A percentile compares a stretch with the other conserved stretches of the same genome.
These are phyloP conservation scores for Triticum dicoccoides DNA, from an alignment of 176 grass and related monocot genomes.

Conservation along the genomic window DNA sequence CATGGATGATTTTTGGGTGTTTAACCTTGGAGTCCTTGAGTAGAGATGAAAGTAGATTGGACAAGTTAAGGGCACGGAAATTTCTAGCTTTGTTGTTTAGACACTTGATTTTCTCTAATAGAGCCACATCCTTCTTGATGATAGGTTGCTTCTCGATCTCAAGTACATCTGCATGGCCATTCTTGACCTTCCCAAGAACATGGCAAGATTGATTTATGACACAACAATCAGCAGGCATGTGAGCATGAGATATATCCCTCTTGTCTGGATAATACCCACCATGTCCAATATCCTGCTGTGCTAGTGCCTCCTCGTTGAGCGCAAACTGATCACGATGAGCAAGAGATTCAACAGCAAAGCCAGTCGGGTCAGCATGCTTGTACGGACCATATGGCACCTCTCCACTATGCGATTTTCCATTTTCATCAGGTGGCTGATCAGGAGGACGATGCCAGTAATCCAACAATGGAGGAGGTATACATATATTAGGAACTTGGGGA, in stretches of 20 bases:
- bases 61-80: conserved; percentile 21
- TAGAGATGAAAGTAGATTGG: conserved; percentile 14
- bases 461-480: conserved; percentile 33
- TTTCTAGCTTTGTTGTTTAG: conserved; percentile 77
- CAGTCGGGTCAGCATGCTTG: conserved; percentile 33
- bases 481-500: conserved; percentile 18
- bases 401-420: conserved; percentile 42
- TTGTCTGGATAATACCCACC: conserved; percentile 26
- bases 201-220: conserved; percentile 42
- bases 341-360: conserved; percentile 46
- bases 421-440: conserved; percentile 46
- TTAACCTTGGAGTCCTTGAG: conserved; percentile 37
- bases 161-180: conserved; percentile 16
- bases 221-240: conserved; percentile 41
- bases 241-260: conserved; percentile 26
- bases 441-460: conserved; percentile 55
- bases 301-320: conserved; percentile 33
- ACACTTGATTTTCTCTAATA: conserved; percentile 77
- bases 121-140: conserved; percentile 48
- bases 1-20: background rate
- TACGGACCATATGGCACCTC: conserved; percentile 29
- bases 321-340: conserved; percentile 39
- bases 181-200: conserved; percentile 33
- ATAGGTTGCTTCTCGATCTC: conserved; percentile 45
- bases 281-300: conserved; percentile 16